Base-by-base conservation (phyloP, 345 rosid genomes). In the Kernera saxatilis region DNA sequence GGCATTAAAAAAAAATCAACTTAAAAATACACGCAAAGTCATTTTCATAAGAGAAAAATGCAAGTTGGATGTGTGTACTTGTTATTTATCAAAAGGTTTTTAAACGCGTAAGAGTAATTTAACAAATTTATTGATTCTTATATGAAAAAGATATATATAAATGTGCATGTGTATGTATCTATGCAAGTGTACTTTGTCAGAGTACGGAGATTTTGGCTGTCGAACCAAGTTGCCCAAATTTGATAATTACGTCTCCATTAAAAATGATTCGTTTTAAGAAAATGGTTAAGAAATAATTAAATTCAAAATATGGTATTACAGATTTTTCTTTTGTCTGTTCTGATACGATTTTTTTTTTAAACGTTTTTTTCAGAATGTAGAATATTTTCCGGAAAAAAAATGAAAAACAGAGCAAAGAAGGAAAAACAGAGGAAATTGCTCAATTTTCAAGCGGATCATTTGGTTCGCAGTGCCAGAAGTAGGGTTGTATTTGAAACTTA, bases 151-250 rank as follows among this genome's bases (percentile, higher is more conserved):
- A 19, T 13, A 54, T 11, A 59, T 35, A 36, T 8, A 23, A 3
- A 59, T 13, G 45, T 35, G 45, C 63, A 19, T 17, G 63, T 36
- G 2, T 33, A 30, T 30, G 15, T 27, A 22, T 64, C 15, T 53
- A 45, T 15, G 46, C 37, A 67, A 67, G 48, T 67, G 68, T 52
- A 57, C 73, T 49, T 48, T 39, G 70, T 33, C 56, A 44, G 56
- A 14, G 77, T 73, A 64, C 77, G 67, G 68, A 58, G 53, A 57
- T 74, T 74, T 56, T 56, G 59, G 58, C 58, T 54, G 59, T 45
- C 50, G 27, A 66, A 66, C 66, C 60, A 66, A 66, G 33, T 73
- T 66, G 72, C 61, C 60, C 17, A 37, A 3, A 19, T 27, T 27
- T 46, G 46, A 29, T n/a, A 26, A 46, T 43, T 54, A 71, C 40